phyloP scores from a whole-genome alignment of 805 yeast genomes.

The Ogataea minuta region DNA sequence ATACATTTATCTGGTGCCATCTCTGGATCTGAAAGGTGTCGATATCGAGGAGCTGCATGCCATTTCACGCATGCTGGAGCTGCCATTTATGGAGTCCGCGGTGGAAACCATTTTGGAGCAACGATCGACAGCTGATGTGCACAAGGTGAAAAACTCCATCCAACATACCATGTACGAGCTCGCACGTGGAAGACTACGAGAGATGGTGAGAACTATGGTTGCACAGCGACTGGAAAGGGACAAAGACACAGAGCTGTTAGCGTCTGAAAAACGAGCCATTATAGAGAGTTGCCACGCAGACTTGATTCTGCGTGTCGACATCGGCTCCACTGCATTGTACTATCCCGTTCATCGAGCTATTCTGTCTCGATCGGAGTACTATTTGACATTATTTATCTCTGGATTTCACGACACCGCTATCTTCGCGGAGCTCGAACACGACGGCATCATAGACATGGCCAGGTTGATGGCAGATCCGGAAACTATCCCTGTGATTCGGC shows the following conservation, averaged over 20 bases:
- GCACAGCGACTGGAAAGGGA: not conserved
- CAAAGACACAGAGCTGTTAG: conserved; percentile 17
- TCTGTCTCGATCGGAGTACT: conserved; percentile 60
- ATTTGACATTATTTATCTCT: conserved; percentile 59
- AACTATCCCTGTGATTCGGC: conserved; percentile 21
- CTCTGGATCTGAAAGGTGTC: conserved; percentile 32
- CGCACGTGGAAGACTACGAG: conserved; percentile 36
- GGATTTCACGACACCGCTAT: conserved; percentile 33
- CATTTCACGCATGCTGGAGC: conserved; percentile 38
- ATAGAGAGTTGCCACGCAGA: conserved; percentile 43
- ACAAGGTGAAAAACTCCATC: conserved; percentile 35
- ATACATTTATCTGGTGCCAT: conserved; percentile 28
- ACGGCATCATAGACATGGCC: conserved; percentile 23
- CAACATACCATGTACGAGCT: conserved; percentile 35
- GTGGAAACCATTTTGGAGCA: conserved; percentile 26
- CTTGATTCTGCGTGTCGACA: conserved; percentile 39
- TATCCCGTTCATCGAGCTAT: conserved; percentile 69
- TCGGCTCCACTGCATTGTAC: conserved; percentile 28
- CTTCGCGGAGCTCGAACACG: conserved; percentile 17
- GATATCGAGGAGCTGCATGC: conserved; percentile 31
- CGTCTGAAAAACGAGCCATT: conserved; percentile 26
- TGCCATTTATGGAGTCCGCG: conserved; percentile 36
- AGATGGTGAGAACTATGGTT: conserved; percentile 29
- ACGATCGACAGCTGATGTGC: conserved; percentile 19
- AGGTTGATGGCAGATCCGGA: conserved; percentile 13